These are phyloP conservation scores for Crepidotus sp. DNA, from an alignment of 1,284 basidiomycete species.

Conservation along the genomic window DNA sequence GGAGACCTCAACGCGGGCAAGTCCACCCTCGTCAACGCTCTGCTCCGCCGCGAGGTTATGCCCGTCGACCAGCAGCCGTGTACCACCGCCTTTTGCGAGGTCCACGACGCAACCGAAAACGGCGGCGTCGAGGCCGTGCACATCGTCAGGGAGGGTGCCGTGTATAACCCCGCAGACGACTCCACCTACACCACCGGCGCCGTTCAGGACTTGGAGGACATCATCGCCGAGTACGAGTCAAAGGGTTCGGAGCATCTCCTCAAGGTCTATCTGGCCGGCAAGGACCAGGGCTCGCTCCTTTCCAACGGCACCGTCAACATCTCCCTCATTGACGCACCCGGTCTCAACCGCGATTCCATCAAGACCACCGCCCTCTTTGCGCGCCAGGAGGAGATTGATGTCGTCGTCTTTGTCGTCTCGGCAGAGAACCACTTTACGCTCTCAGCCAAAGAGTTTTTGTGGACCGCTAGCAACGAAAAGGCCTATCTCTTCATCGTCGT, in stretches of 20 bases:
- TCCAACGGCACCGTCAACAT: slow-evolving; percentile 97
- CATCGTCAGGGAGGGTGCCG: slow-evolving; percentile 55
- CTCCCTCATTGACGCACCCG: slow-evolving; percentile 97
- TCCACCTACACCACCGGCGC: slow-evolving; percentile 68
- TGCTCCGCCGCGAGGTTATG: slow-evolving; percentile 86
- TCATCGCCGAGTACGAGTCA: slow-evolving; percentile 72
- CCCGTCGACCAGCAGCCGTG: slow-evolving; percentile 98
- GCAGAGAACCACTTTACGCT: slow-evolving; percentile 99
- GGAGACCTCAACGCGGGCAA: slow-evolving; percentile 99
- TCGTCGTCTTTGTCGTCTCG: slow-evolving; percentile 96
- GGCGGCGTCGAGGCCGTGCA: slow-evolving; percentile 78
- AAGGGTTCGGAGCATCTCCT: slow-evolving; percentile 56
- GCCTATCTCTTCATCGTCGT: slow-evolving; percentile 98
- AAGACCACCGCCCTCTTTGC: slow-evolving; percentile 96
- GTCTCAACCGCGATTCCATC: slow-evolving; percentile 91
- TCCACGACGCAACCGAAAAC: slow-evolving; percentile 87
- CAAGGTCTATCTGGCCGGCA: slow-evolving; percentile 79
- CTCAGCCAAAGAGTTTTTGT: slow-evolving; percentile 91
- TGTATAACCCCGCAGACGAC: slow-evolving; percentile 69
- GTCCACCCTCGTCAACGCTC: slow-evolving; percentile 94
- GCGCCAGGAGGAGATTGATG: slow-evolving; percentile 97
- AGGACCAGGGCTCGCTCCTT: slow-evolving; percentile 74
- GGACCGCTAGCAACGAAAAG: slow-evolving; percentile 93
- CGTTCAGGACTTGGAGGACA: slow-evolving; percentile 69
- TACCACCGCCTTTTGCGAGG: slow-evolving; percentile 96